Evolutionary conservation across 768 basidiomycete species (phyloP), one percentile per base, ranked within the genome.

Genomic region (Lentinula guzmanii): DNA sequence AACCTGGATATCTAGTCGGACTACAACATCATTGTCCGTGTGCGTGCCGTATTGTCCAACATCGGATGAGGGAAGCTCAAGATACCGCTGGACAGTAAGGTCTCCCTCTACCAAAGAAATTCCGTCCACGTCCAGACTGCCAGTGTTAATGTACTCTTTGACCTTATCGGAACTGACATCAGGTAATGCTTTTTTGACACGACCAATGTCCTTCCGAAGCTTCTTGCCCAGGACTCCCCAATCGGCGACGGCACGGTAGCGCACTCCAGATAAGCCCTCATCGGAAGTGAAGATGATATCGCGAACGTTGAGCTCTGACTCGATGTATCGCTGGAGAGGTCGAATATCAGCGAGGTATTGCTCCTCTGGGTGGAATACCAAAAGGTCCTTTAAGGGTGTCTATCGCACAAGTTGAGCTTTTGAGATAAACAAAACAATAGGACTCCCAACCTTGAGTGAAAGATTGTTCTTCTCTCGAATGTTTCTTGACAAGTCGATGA

Each of bases 141-240:
- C 94, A 0, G 83, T 85, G 60, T 78, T 70, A 52, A 88, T 73
- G 75, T 92, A 99, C 1, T 70, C 75, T 75, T 91, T 95, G 70
- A 98, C 85, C 6, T 83, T 86, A 46, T 93, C 91, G 67, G 93
- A 94, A 9, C 91, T 72, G 37, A 98, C 83, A 21, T 76, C 75
- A 7, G 95, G 93, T 31, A 99, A 80, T 0, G 86, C 93, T 59
- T 87, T 91, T 79, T 93, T 90, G 66, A 99, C 95, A 34, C 90
- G 90, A 18, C 77, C 86, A 37, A 98, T 76, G 72, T 98, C 94
- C 70, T 93, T 97, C 65, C 96, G 86, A 54, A 99, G 81, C 75
- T 97, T 98, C 68, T 86, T 86, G 53, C 97, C 97, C 55, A 99
- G 82, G 13, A 92, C 88, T n/a, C 85, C 80, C 93, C 94, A 98